Evolutionary conservation across 2,329 filamentous ascomycete genomes (phyloP).

Genomic region (Volutella citrinella): DNA sequence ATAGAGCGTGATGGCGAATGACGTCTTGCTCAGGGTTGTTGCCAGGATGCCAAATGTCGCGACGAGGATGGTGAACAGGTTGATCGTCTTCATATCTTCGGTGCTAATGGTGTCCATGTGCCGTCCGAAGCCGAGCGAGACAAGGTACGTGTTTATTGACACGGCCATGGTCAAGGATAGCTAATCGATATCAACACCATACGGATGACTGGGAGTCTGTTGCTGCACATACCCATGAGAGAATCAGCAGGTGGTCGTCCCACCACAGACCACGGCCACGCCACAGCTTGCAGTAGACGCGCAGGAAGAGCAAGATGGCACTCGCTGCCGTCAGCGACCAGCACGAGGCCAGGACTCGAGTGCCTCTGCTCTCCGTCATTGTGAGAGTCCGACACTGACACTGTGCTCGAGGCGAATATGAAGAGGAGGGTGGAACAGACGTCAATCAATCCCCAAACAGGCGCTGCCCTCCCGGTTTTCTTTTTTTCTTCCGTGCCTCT

Average conservation of each 20-base stretch:
- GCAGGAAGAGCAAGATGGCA: constrained; percentile 26
- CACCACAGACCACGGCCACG: constrained; percentile 34
- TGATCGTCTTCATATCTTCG: constrained; percentile 23
- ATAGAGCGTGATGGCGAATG: constrained; percentile 36
- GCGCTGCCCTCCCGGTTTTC: too few species aligned
- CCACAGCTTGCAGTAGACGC: constrained; percentile 36
- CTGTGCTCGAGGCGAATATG: too few species aligned
- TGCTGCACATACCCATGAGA: constrained; percentile 30
- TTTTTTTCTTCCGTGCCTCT: too few species aligned
- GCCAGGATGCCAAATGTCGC: constrained; percentile 31
- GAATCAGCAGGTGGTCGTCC: constrained; percentile 35
- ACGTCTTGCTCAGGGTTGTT: constrained; percentile 35
- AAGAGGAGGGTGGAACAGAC: too few species aligned
- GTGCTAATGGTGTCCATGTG: constrained; percentile 20
- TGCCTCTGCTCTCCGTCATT: constrained; percentile 25
- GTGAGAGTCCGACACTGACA: constrained; percentile 5
- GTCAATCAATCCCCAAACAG: too few species aligned
- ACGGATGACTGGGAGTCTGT: background rate
- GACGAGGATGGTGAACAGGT: constrained; percentile 25
- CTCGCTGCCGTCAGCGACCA: constrained; percentile 26
- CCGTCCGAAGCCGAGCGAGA: constrained; percentile 27
- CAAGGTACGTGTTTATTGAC: constrained; percentile 30
- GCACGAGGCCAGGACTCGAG: constrained; percentile 26
- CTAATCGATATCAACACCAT: constrained; percentile 13
- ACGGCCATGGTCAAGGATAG: constrained; percentile 25